Conservation (phyloP, 1,139 yeast species). For the Yamadazyma oceani region DNA sequence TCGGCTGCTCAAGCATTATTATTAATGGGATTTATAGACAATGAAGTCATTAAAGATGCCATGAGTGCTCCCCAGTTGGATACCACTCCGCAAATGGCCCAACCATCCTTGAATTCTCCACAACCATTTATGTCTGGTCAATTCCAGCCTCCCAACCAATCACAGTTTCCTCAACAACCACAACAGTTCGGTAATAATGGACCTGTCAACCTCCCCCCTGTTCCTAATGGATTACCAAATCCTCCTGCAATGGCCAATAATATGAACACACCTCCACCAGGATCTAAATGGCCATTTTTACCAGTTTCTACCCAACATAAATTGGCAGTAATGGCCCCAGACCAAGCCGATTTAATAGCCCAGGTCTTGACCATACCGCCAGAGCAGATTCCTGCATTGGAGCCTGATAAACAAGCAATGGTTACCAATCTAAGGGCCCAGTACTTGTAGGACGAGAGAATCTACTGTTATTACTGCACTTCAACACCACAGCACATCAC, state of each 20-base stretch:
- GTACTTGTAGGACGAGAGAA: slow-evolving; percentile 51
- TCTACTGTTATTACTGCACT: too few species aligned
- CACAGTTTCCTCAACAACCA: slow-evolving; percentile 9
- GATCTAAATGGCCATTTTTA: slow-evolving; percentile 49
- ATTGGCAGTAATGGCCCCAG: slow-evolving; percentile 46
- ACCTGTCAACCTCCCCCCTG: slow-evolving; percentile 1
- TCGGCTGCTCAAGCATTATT: slow-evolving; percentile 71
- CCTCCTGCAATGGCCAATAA: slow-evolving; percentile 5
- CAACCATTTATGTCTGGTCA: slow-evolving; percentile 2
- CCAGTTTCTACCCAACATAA: slow-evolving; percentile 51
- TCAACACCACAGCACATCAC: background rate
- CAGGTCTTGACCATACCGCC: slow-evolving; percentile 61
- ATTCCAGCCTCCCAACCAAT: slow-evolving; percentile 1
- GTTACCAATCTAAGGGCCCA: slow-evolving; percentile 59
- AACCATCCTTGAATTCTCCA: slow-evolving; percentile 2
- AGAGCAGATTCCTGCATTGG: slow-evolving; percentile 55
- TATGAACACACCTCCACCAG: slow-evolving; percentile 12
- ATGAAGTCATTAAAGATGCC: slow-evolving; percentile 55
- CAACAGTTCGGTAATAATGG: slow-evolving; percentile 7
- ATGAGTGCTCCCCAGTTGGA: slow-evolving; percentile 31
- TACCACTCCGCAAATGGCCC: slow-evolving; percentile 23
- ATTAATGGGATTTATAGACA: slow-evolving; percentile 74
- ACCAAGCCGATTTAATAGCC: slow-evolving; percentile 63
- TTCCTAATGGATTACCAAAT: slow-evolving; percentile 6
- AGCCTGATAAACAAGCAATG: slow-evolving; percentile 61